phyloP scores from a whole-genome alignment of 192 early-diverging fungal genomes.

The Entomortierella chlamydospora region DNA sequence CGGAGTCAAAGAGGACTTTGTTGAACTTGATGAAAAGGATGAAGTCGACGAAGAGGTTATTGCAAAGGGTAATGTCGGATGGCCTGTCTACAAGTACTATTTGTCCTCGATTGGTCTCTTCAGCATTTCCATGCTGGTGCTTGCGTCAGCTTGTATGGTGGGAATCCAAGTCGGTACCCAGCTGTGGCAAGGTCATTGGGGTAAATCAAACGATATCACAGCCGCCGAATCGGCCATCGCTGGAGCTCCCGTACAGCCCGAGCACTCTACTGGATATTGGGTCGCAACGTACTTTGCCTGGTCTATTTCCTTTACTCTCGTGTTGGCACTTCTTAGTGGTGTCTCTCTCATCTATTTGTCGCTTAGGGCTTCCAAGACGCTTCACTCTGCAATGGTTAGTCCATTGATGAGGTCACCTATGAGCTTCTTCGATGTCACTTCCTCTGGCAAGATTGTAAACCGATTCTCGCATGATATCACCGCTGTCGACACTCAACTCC shows the following conservation, averaged over 20 bases:
- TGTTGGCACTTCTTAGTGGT: constrained; percentile 60
- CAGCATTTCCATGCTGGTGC: neutral
- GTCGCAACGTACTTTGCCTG: constrained; percentile 20
- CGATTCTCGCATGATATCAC: constrained; percentile 84
- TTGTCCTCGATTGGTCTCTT: constrained; percentile 2
- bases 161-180: neutral
- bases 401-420: constrained; percentile 68
- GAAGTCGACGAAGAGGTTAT: constrained; percentile 16
- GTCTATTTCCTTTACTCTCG: neutral
- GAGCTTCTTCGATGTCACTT: constrained; percentile 55
- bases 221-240: neutral
- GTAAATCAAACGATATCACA: neutral
- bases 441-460: constrained; percentile 79
- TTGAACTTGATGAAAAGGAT: constrained; percentile 2
- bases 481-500: constrained; percentile 68
- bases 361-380: constrained; percentile 60
- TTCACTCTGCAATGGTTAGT: constrained; percentile 70
- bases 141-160: neutral
- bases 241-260: neutral
- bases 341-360: constrained; percentile 70
- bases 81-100: constrained; percentile 27
- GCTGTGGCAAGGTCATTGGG: constrained; percentile 17
- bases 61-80: constrained; percentile 4
- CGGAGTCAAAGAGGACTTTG: neutral
- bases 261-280: constrained; percentile 12